Percentiles rank a stretch among this genome's conserved stretches.
Evolutionary conservation across 352 stramenopile species (phyloP).

Genomic region (Phytophthora pistaciae): DNA sequence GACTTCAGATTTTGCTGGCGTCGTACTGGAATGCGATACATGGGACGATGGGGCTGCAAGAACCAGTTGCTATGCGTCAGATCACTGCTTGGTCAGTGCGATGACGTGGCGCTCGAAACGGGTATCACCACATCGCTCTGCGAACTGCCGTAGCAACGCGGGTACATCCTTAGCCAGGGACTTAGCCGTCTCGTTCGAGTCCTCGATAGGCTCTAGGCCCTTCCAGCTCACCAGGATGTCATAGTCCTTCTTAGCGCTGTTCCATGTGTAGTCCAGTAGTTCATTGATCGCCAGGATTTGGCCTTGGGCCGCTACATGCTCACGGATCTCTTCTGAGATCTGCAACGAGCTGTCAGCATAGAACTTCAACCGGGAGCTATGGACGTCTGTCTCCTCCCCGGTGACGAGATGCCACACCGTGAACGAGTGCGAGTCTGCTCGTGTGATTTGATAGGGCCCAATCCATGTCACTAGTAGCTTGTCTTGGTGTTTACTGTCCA

Average conservation of each 20-base stretch:
- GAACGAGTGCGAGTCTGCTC: constrained; percentile 31
- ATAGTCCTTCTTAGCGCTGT: constrained; percentile 10
- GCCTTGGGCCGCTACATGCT: constrained; percentile 32
- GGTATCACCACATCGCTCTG: neutral
- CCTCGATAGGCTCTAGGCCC: constrained; percentile 19
- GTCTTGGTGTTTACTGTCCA: constrained; percentile 32
- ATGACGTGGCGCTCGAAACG: neutral
- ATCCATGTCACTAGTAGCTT: constrained; percentile 48
- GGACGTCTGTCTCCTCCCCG: constrained; percentile 27
- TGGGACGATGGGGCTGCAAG: neutral
- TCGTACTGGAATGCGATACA: neutral
- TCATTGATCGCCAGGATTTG: constrained; percentile 18
- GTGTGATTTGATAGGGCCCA: constrained; percentile 33
- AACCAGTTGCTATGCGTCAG: neutral
- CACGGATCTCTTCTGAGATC: constrained; percentile 32
- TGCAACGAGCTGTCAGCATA: constrained; percentile 37
- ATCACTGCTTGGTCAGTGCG: neutral
- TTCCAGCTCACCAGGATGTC: constrained; percentile 19
- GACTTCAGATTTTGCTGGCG: neutral
- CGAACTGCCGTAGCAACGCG: neutral
- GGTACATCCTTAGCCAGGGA: constrained; percentile 8
- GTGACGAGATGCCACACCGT: constrained; percentile 24
- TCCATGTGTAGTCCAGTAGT: constrained; percentile 4
- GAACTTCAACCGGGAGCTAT: constrained; percentile 40
- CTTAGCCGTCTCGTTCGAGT: constrained; percentile 19